A percentile compares a stretch with the other conserved stretches of the same genome.
phyloP scores from a whole-genome alignment of 306 rosid genomes.

The Boehmeria nivea region DNA sequence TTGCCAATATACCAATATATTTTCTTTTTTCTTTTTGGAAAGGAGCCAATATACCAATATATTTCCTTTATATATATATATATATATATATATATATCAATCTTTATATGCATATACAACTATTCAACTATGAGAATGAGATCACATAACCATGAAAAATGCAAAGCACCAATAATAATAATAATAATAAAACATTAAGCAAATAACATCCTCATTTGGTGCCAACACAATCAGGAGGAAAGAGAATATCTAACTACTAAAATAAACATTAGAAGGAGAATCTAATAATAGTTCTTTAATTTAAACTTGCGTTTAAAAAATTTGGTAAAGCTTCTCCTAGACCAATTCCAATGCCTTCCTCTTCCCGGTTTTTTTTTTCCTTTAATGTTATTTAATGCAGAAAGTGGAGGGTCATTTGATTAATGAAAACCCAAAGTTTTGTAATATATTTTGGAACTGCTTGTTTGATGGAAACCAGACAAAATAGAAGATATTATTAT shows the following conservation, averaged over 20 bases:
- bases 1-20: not conserved
- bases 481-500: constrained; percentile 19
- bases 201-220: constrained; percentile 15
- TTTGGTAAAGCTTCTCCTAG: constrained; percentile 4
- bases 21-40: not conserved
- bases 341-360: constrained; percentile 13
- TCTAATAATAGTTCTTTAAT: constrained; percentile 3
- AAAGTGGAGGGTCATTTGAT: constrained; percentile 10
- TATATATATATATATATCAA: too few relatives aligned
- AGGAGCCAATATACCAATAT: too few relatives aligned
- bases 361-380: too few relatives aligned
- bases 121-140: too few relatives aligned
- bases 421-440: not conserved
- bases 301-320: not conserved
- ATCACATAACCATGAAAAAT: not conserved
- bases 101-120: too few relatives aligned
- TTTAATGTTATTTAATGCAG: not conserved
- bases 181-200: not conserved
- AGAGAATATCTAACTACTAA: constrained; percentile 17
- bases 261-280: constrained; percentile 9
- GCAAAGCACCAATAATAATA: not conserved
- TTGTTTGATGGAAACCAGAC: constrained; percentile 14
- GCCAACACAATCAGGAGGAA: constrained; percentile 15
- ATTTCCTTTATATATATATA: too few relatives aligned
- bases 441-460: not conserved